These are phyloP conservation scores for Colletotrichum shisoi DNA, from an alignment of 2,329 filamentous ascomycete genomes.

Conservation along the genomic window DNA sequence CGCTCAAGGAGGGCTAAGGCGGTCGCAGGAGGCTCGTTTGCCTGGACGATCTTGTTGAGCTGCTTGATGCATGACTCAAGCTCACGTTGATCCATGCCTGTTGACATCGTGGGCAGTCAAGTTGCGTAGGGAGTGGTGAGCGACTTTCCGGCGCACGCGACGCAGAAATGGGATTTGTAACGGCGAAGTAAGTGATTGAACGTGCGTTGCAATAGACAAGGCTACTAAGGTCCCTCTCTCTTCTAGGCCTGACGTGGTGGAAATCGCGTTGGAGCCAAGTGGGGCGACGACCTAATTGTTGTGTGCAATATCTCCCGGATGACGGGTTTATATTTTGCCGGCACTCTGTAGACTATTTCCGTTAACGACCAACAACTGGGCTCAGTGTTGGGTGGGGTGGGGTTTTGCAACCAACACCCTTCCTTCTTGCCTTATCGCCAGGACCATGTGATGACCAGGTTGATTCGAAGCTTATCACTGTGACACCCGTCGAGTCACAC, in stretches of 20 bases:
- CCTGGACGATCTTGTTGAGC: slow-evolving; percentile 78
- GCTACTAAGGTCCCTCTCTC: slow-evolving; percentile 19
- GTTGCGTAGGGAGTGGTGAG: neutral
- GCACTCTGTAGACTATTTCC: too few relatives aligned
- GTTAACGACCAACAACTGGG: neutral
- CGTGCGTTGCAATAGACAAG: slow-evolving; percentile 15
- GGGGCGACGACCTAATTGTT: slow-evolving; percentile 18
- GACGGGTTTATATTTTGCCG: slow-evolving; percentile 31
- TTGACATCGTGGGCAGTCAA: slow-evolving; percentile 24
- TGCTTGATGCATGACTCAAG: slow-evolving; percentile 79
- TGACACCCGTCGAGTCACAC: slow-evolving; percentile 33
- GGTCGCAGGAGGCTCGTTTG: slow-evolving; percentile 76
- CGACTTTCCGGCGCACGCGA: slow-evolving; percentile 13
- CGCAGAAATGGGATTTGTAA: neutral
- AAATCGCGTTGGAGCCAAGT: slow-evolving; percentile 33
- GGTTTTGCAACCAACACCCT: slow-evolving; percentile 11
- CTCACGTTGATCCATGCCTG: slow-evolving; percentile 78
- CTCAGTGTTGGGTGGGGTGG: slow-evolving; percentile 29
- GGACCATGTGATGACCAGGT: slow-evolving; percentile 36
- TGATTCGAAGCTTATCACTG: slow-evolving; percentile 32
- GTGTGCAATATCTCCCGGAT: slow-evolving; percentile 18
- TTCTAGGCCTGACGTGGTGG: slow-evolving; percentile 24
- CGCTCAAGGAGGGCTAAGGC: slow-evolving; percentile 78
- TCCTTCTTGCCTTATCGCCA: slow-evolving; percentile 22
- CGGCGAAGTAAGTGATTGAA: slow-evolving; percentile 7